Conservation (phyloP, 2,329 filamentous ascomycete species). For the Stemphylium lycopersici region DNA sequence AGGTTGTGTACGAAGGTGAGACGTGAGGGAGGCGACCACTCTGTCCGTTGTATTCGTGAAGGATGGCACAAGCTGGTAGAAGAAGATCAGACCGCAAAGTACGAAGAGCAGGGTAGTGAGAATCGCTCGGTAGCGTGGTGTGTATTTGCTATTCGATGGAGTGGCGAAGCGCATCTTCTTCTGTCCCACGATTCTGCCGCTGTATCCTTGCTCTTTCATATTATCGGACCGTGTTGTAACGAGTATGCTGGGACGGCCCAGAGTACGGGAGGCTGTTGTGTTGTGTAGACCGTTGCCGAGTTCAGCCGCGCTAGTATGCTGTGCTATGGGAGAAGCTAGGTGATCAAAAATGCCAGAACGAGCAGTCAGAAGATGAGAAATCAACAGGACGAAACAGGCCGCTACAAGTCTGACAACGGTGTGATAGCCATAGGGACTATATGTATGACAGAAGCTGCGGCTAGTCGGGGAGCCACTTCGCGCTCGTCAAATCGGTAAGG, state of each 20-base stretch:
- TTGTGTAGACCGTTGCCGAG: neutral
- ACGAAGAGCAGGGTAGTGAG: constrained; percentile 2
- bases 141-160: neutral
- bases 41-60: neutral
- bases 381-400: neutral
- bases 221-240: neutral
- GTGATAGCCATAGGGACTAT: constrained; percentile 5
- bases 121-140: constrained; percentile 1
- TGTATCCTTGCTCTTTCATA: neutral
- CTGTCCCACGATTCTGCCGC: neutral
- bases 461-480: constrained; percentile 6
- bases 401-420: neutral
- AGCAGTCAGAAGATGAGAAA: neutral
- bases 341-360: neutral
- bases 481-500: constrained; percentile 11
- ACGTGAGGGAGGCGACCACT: neutral
- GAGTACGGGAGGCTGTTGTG: neutral
- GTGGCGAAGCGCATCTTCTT: neutral
- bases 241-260: neutral
- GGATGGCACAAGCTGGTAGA: constrained; percentile 13
- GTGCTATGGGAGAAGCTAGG: neutral
- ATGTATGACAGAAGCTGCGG: constrained; percentile 3
- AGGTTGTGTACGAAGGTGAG: neutral
- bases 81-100: constrained; percentile 11
- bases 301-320: too few relatives aligned